A percentile compares a stretch with the other conserved stretches of the same genome.
These are phyloP conservation scores for Sporisorium exsertum DNA, from an alignment of 1,284 basidiomycete species.

Conservation along the genomic window DNA sequence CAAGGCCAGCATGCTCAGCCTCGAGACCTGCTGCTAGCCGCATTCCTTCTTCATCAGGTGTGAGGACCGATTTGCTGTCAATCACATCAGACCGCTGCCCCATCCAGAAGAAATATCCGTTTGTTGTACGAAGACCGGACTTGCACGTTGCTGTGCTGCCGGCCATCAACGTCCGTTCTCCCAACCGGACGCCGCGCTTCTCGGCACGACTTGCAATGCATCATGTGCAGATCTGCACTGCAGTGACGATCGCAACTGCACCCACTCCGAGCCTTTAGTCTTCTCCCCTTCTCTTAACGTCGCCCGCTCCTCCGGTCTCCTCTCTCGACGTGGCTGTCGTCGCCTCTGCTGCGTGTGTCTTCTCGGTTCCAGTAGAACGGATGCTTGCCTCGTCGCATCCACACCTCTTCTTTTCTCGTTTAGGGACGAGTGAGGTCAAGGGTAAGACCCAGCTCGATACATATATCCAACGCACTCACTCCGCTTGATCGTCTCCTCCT, in stretches of 20 bases:
- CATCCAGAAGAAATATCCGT: not conserved
- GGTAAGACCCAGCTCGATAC: conserved; percentile 8
- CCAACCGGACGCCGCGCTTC: not conserved
- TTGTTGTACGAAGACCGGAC: not conserved
- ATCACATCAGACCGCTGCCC: no score
- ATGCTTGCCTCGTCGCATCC: not conserved
- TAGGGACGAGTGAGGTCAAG: not conserved
- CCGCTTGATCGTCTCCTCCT: conserved; percentile 1
- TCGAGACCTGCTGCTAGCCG: not conserved
- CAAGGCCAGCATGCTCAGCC: no score
- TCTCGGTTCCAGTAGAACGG: not conserved
- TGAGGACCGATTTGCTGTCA: not conserved
- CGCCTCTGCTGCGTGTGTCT: not conserved
- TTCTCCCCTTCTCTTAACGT: not conserved
- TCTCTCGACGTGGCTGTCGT: not conserved
- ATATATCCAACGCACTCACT: conserved; percentile 20
- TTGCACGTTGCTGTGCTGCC: not conserved
- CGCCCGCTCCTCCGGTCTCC: not conserved
- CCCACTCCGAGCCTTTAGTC: conserved; percentile 17
- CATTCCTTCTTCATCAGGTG: not conserved
- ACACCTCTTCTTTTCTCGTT: not conserved
- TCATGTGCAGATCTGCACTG: conserved; percentile 33
- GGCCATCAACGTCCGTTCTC: not conserved
- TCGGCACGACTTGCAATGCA: conserved; percentile 13
- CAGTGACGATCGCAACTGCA: conserved; percentile 32